Evolutionary conservation across 768 basidiomycete genomes (phyloP).

Genomic region (Bullera alba): DNA sequence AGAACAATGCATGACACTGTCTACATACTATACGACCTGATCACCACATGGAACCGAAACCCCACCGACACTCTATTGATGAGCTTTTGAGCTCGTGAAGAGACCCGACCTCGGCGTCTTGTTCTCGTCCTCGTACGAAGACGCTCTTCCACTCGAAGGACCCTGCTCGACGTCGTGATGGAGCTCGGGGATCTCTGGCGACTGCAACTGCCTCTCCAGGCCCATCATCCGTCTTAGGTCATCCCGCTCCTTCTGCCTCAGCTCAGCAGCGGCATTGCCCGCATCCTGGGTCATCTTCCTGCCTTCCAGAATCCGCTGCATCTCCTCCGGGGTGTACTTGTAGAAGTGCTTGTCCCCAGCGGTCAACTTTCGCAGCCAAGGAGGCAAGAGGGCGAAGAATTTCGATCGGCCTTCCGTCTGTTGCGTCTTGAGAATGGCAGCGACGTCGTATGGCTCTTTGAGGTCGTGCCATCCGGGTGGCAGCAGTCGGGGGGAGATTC

Average conservation of each 20-base stretch:
- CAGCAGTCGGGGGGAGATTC: constrained; percentile 47
- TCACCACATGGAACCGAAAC: too few relatives aligned
- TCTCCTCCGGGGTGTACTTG: constrained; percentile 34
- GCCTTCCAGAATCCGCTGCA: constrained; percentile 29
- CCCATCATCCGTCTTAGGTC: constrained; percentile 29
- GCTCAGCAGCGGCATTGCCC: constrained; percentile 24
- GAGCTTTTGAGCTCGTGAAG: too few relatives aligned
- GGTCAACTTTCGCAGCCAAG: constrained; percentile 33
- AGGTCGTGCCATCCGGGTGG: constrained; percentile 39
- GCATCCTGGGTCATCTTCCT: constrained; percentile 19
- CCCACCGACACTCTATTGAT: too few relatives aligned
- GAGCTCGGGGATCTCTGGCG: neutral
- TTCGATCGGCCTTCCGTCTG: constrained; percentile 12
- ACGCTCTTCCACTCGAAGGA: neutral
- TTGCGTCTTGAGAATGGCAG: constrained; percentile 29
- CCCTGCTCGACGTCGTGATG: neutral
- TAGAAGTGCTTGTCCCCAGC: constrained; percentile 34
- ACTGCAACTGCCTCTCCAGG: neutral
- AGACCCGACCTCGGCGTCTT: too few relatives aligned
- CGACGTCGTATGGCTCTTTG: constrained; percentile 35
- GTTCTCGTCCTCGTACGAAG: neutral
- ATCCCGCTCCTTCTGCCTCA: constrained; percentile 32
- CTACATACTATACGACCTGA: too few relatives aligned
- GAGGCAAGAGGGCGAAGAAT: constrained; percentile 25
- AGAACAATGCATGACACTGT: too few relatives aligned